phyloP scores from a whole-genome alignment of 495 filamentous ascomycete genomes.

The Hypomontagnella monticulosa region DNA sequence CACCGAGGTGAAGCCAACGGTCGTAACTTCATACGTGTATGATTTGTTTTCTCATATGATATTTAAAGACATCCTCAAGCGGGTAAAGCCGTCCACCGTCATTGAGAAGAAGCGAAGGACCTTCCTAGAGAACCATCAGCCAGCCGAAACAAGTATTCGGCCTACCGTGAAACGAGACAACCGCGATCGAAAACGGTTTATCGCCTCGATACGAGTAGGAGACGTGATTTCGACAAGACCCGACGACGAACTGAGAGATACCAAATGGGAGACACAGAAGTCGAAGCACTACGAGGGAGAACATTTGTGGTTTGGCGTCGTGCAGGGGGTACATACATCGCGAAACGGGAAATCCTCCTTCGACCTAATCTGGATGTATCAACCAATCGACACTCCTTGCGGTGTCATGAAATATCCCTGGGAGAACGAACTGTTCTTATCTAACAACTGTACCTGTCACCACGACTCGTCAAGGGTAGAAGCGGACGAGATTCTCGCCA shows the following conservation, averaged over 20 bases:
- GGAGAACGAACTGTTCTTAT: conserved; percentile 77
- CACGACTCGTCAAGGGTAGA: conserved; percentile 53
- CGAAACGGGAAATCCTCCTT: conserved; percentile 54
- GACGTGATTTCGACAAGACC: conserved; percentile 56
- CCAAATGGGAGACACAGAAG: conserved; percentile 63
- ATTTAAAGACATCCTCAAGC: conserved; percentile 61
- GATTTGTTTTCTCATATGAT: conserved; percentile 69
- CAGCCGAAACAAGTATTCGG: conserved; percentile 5
- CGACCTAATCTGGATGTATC: conserved; percentile 77
- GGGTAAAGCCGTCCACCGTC: conserved; percentile 16
- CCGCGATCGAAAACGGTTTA: conserved; percentile 11
- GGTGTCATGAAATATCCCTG: conserved; percentile 70
- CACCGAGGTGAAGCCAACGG: conserved; percentile 53
- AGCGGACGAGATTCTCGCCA: conserved; percentile 60
- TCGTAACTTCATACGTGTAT: conserved; percentile 74
- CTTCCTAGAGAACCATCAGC: conserved; percentile 25
- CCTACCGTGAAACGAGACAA: conserved; percentile 20
- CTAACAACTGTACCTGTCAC: conserved; percentile 77
- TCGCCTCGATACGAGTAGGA: conserved; percentile 46
- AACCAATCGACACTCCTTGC: conserved; percentile 72
- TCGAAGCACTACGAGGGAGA: conserved; percentile 51
- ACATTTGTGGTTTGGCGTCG: conserved; percentile 71
- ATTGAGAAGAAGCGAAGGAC: conserved; percentile 17
- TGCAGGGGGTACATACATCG: conserved; percentile 62
- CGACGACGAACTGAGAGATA: conserved; percentile 48